phyloP scores from a whole-genome alignment of 2,329 filamentous ascomycete genomes.

The Venturiaceae sp. region DNA sequence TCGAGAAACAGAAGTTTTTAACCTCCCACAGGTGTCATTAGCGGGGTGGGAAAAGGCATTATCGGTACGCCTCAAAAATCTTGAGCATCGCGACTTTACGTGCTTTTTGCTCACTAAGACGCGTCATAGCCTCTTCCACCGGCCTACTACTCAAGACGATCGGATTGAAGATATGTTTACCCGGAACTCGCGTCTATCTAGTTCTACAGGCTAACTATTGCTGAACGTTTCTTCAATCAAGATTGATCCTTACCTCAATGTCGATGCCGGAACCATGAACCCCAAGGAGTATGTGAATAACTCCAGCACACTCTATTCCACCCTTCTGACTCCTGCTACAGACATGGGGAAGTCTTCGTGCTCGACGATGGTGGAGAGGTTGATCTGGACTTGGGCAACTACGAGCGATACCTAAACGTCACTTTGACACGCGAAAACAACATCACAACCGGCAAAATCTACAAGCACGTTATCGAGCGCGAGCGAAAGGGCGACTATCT shows the following conservation, averaged over 20 bases:
- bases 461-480: slow-evolving; percentile 74
- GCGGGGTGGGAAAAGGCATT: slow-evolving; percentile 55
- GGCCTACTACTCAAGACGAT: slow-evolving; percentile 71
- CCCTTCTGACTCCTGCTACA: slow-evolving; percentile 20
- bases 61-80: slow-evolving; percentile 43
- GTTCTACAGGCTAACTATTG: slow-evolving; percentile 16
- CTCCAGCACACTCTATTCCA: background rate
- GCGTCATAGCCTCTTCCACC: slow-evolving; percentile 53
- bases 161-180: slow-evolving; percentile 60
- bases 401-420: slow-evolving; percentile 73
- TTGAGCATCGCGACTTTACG: background rate
- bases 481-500: slow-evolving; percentile 69
- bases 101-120: slow-evolving; percentile 12
- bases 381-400: slow-evolving; percentile 67
- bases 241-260: slow-evolving; percentile 65
- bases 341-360: slow-evolving; percentile 85
- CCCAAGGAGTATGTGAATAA: slow-evolving; percentile 45
- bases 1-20: background rate
- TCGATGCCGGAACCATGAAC: slow-evolving; percentile 66
- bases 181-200: slow-evolving; percentile 11
- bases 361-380: slow-evolving; percentile 73
- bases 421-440: slow-evolving; percentile 81
- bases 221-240: slow-evolving; percentile 56
- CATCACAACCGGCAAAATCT: slow-evolving; percentile 96
- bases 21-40: slow-evolving; percentile 38